Evolutionary conservation across 345 rosid species (phyloP).

Genomic region (Citrus sinensis): DVS_A1.0 CM039167.1:5879501-5880000

Average conservation of each 20-base stretch:
- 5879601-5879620: conserved; percentile 22
- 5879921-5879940: conserved; percentile 1
- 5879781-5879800: conserved; percentile 3
- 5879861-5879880: conserved; percentile 7
- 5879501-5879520: conserved; percentile 62
- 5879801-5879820: conserved; percentile 12
- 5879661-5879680: conserved; percentile 10
- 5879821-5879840: conserved; percentile 8
- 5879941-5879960: conserved; percentile 10
- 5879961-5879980: conserved; percentile 27
- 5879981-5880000: conserved; percentile 19
- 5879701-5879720: neutral
- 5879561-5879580: conserved; percentile 43
- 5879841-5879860: neutral
- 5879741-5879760: conserved; percentile 7
- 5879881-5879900: conserved; percentile 1
- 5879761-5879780: conserved; percentile 5
- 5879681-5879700: conserved; percentile 9
- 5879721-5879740: conserved; percentile 5
- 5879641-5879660: conserved; percentile 25
- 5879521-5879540: conserved; percentile 71
- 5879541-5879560: conserved; percentile 53
- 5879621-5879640: conserved; percentile 28
- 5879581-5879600: conserved; percentile 16
- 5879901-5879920: neutral